Conservation (phyloP, 2,329 filamentous ascomycete species). For the Teratosphaeria viscida region DNA sequence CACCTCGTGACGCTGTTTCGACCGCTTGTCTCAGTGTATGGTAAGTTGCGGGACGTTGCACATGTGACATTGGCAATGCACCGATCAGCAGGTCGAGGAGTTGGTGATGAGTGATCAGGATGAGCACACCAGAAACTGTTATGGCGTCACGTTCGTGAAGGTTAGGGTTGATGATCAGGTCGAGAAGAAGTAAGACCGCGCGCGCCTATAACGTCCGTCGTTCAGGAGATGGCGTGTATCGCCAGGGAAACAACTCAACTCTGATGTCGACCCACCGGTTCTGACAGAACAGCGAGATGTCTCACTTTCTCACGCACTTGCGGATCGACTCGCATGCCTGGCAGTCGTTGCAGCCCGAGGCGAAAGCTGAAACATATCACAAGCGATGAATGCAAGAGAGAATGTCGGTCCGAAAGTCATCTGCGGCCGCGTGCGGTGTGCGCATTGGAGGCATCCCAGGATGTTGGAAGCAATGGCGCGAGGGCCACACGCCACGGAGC, state of each 20-base stretch:
- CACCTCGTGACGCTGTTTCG: not conserved
- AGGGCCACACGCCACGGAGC: not conserved
- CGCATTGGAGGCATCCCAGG: not conserved
- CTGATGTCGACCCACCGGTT: not conserved
- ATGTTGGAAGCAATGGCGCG: not conserved
- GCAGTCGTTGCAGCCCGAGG: not conserved
- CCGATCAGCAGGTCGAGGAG: not conserved
- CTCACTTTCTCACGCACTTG: not conserved
- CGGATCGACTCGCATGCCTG: not conserved
- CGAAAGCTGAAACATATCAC: not conserved
- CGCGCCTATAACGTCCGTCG: not conserved
- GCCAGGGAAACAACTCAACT: not conserved
- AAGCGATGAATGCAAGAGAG: not conserved
- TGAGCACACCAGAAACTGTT: not conserved
- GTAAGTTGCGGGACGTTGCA: not conserved
- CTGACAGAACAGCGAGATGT: not conserved
- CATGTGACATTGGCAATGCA: not conserved
- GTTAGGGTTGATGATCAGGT: not conserved
- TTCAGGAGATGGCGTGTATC: not conserved
- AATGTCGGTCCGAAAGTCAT: not conserved
- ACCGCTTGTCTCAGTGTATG: not conserved
- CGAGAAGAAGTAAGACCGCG: not conserved
- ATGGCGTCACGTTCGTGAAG: not conserved
- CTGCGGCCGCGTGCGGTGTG: not conserved
- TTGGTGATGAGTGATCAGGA: not conserved